Evolutionary conservation across 306 rosid species (phyloP), one percentile per base, ranked within the genome.

Genomic region (Amphicarpaea edgeworthii): DNA sequence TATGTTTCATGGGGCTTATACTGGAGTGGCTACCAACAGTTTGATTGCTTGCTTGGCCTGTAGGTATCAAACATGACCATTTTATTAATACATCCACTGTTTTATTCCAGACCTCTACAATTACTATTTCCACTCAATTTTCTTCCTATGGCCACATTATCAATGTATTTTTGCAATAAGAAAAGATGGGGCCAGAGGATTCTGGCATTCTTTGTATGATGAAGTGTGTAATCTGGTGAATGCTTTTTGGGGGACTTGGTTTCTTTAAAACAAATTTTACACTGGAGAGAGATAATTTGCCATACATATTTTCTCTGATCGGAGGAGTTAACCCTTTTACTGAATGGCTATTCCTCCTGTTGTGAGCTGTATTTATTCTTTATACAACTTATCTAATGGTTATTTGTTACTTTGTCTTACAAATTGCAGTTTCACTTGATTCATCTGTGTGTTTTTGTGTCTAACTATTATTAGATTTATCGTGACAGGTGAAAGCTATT

Each of bases 401-500:
- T 57, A 17, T 32, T 54, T 57, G 19, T 66, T 6, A 30, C 61
- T 53, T 26, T 17, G 17, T 70, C 66, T 68, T 23, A 62, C 20
- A 8, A 14, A 69, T 72, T 49, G 54, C 30, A 21, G 10, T 55
- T 11, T 12, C 68, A 16, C 51, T 34, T 2, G 41, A 30, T 71
- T 23, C 20, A n/a, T 67, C 54, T 55, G 1, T 45, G 4, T 61
- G 30, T 30, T 0, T 65, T 72, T 78, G 75, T 11, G 79, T 76
- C 88, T 90, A 61, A 40, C 63, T 32, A 65, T 69, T 3, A 20
- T 69, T 23, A 41, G 57, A 79, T 74, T 69, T 72, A 28, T 43
- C 54, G 37, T 61, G 45, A 68, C 83, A 92, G 98, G 73, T 90
- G 50, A 84, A 82, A 11, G 98, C 95, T 65, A 90, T 94, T 78